These are phyloP conservation scores for Prunus kanzakura DNA, from an alignment of 306 rosid species.

Conservation along the genomic window DNA sequence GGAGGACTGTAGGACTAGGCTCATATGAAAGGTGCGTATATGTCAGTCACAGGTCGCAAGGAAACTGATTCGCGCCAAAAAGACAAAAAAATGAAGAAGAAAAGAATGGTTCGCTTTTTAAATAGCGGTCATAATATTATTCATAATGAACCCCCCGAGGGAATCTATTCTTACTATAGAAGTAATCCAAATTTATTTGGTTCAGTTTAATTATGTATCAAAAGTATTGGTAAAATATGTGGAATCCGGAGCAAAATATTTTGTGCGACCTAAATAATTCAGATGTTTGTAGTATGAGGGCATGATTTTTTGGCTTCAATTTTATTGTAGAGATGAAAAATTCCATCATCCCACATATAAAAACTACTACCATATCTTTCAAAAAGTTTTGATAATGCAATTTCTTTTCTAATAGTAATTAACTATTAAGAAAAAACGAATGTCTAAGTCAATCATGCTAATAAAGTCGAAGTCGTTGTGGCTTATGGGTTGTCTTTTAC, in stretches of 20 bases:
- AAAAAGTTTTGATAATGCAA: too few relatives aligned
- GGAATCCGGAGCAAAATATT: neutral
- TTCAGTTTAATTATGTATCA: neutral
- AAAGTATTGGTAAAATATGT: neutral
- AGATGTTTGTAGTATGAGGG: neutral
- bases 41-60: neutral
- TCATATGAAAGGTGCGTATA: constrained; percentile 6
- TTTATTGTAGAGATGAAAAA: neutral
- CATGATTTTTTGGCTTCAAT: neutral
- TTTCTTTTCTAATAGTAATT: too few relatives aligned
- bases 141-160: neutral
- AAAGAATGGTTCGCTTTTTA: neutral
- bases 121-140: neutral
- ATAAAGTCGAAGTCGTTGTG: too few relatives aligned
- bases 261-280: too few relatives aligned
- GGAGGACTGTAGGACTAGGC: constrained; percentile 11
- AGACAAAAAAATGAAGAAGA: neutral
- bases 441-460: too few relatives aligned
- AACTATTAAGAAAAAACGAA: too few relatives aligned
- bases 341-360: too few relatives aligned
- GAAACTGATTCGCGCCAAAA: neutral
- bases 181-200: neutral
- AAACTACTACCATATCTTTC: too few relatives aligned
- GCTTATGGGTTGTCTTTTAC: too few relatives aligned
- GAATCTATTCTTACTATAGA: neutral